These are phyloP conservation scores for Phanerochaete carnosa DNA, from an alignment of 768 basidiomycete species.

Conservation along the genomic window DNA sequence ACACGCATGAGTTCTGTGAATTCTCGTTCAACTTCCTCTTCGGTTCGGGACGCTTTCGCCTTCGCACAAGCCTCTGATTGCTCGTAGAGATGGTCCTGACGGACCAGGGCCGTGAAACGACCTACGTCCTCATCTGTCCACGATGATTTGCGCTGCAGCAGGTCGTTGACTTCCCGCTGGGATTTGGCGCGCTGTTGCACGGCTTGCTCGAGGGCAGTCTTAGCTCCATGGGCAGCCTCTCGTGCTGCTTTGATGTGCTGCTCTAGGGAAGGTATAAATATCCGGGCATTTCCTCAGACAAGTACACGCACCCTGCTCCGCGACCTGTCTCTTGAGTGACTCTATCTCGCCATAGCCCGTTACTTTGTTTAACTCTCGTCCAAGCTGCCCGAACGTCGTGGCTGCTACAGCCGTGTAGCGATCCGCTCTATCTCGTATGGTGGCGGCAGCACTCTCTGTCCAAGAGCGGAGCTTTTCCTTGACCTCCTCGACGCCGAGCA, in stretches of 20 bases:
- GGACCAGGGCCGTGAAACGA: constrained; percentile 86
- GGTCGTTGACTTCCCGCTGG: constrained; percentile 94
- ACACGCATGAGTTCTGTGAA: constrained; percentile 85
- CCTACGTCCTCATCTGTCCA: constrained; percentile 90
- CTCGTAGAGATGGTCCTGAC: constrained; percentile 85
- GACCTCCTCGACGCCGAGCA: constrained; percentile 6
- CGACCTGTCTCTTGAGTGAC: constrained; percentile 71
- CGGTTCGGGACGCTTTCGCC: constrained; percentile 58
- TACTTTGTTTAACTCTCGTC: constrained; percentile 75
- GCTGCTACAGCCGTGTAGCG: constrained; percentile 54
- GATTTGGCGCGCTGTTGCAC: constrained; percentile 79
- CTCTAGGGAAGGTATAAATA: constrained; percentile 45
- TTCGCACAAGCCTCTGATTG: constrained; percentile 76
- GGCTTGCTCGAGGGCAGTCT: constrained; percentile 71
- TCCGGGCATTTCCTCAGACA: background rate
- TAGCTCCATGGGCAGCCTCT: constrained; percentile 65
- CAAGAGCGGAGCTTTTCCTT: constrained; percentile 35
- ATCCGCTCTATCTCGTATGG: constrained; percentile 53
- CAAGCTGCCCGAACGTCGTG: constrained; percentile 67
- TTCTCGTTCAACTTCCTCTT: constrained; percentile 80
- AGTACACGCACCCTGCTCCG: constrained; percentile 66
- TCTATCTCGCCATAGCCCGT: constrained; percentile 95
- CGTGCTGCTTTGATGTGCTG: constrained; percentile 65
- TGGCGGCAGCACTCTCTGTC: constrained; percentile 34
- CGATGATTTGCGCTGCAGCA: constrained; percentile 88